Percentiles rank a stretch among this genome's conserved stretches.
Conservation (phyloP, 2,329 filamentous ascomycete species). For the Aspergillus aculeatinus region DNA sequence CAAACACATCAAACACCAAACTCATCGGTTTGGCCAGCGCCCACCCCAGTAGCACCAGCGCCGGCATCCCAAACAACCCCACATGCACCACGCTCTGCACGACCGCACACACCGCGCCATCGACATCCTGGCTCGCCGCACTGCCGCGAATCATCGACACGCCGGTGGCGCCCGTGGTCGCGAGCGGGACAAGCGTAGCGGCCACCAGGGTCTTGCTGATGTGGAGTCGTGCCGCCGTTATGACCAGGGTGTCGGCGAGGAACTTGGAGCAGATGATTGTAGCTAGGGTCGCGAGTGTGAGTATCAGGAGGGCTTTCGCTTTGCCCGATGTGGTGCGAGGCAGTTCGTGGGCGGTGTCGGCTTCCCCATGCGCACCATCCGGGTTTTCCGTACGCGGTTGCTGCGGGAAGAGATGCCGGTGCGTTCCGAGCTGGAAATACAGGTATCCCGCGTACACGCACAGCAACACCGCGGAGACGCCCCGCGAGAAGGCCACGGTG, state of each 20-base stretch:
- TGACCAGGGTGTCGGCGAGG: constrained; percentile 66
- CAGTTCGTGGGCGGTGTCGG: background rate
- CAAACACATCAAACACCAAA: constrained; percentile 70
- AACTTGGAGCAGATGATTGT: constrained; percentile 70
- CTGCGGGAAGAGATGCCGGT: constrained; percentile 62
- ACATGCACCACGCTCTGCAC: constrained; percentile 76
- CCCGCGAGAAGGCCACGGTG: constrained; percentile 67
- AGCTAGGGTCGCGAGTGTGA: constrained; percentile 49
- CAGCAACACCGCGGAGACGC: constrained; percentile 68
- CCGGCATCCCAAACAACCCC: constrained; percentile 69
- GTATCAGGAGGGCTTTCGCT: background rate
- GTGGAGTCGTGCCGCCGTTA: constrained; percentile 60
- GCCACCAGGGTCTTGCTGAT: constrained; percentile 73
- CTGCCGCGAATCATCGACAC: constrained; percentile 68
- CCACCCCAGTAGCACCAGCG: constrained; percentile 72
- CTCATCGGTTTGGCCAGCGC: constrained; percentile 67
- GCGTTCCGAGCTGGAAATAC: constrained; percentile 68
- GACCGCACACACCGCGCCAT: constrained; percentile 66
- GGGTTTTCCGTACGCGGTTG: constrained; percentile 28
- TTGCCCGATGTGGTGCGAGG: background rate
- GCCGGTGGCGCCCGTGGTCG: constrained; percentile 72
- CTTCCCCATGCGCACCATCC: constrained; percentile 9
- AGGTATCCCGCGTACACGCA: constrained; percentile 69
- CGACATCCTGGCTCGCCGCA: constrained; percentile 63
- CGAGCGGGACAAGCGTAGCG: constrained; percentile 69